Conservation (phyloP, 805 yeast species). For the Teunomyces cretensis region DNA sequence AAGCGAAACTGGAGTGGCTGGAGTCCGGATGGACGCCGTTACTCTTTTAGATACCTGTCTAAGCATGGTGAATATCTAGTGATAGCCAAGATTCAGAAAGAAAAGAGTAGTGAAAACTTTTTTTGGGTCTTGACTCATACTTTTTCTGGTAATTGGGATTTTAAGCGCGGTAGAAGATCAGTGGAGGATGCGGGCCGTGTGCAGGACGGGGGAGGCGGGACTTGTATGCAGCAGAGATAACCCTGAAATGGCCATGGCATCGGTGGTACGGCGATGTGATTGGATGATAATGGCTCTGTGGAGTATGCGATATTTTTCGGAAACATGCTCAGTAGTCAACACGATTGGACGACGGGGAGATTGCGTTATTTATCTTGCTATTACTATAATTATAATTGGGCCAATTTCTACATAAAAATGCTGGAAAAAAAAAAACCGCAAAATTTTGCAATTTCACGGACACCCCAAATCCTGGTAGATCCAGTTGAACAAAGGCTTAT, state of each 20-base stretch:
- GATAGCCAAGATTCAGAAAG: constrained; percentile 1
- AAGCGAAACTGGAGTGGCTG: constrained; percentile 5
- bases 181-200: constrained; percentile 8
- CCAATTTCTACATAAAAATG: not conserved
- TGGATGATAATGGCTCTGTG: no score
- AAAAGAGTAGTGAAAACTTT: constrained; percentile 6
- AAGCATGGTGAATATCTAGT: constrained; percentile 13
- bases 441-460: not conserved
- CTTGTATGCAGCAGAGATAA: no score
- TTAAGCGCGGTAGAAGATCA: constrained; percentile 45
- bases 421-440: no score
- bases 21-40: constrained; percentile 6
- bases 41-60: constrained; percentile 16
- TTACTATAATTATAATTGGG: not conserved
- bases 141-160: constrained; percentile 27
- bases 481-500: constrained; percentile 29
- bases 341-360: not conserved
- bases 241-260: no score
- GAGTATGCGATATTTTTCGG: no score
- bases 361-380: constrained; percentile 1
- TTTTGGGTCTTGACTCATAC: constrained; percentile 12
- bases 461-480: constrained; percentile 24
- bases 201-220: constrained; percentile 2
- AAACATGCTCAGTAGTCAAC: no score
- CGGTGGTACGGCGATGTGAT: no score